Evolutionary conservation across 768 basidiomycete species (phyloP), one percentile per base, ranked within the genome.

Genomic region (Auricularia cornea): DNA sequence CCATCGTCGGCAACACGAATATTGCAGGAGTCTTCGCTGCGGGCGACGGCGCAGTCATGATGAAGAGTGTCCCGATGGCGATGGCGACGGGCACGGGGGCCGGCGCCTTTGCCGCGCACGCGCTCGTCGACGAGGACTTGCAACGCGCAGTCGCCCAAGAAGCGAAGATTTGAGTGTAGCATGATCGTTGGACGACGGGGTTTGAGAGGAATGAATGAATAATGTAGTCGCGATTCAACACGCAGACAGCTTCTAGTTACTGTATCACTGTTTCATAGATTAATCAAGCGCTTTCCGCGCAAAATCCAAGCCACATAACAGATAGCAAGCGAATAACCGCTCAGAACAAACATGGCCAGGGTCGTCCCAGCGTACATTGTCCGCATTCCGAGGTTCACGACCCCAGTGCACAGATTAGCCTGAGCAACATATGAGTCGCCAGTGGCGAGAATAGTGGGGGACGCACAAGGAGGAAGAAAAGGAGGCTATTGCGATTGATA

Each of bases 401-500:
- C 66, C 0, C 96, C 96, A 0, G 96, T 99, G 33, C 83, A 72
- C 1, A 96, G 75, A 71, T 98, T 98, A 0, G 94, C 92, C 94
- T 96, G 66, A 20, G 33, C 59, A 59, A 40, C 16, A 64, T 33
- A 16, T 23, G 33, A 33, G 61, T 40, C 26, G 12, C 14, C 54
- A 57, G 59, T 40, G 23, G 23, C 8, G 48, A 0, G 18, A 20
- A 12, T 2, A 26, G 4, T n/a, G n/a, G 29, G 29, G 10, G 6
- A 81, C 90, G 66, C 67, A 94, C 95, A 28, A 90, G 65, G 1
- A 99, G 81, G 73, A 99, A 99, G 26, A 95, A 69, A 5, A 78
- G 75, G 12, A 98, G 74, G 0, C 89, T 84, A 66, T 98, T 94
- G 64, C 77, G 80, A 71, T 98, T 98, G 60, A 97, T 78, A 1